phyloP scores from a whole-genome alignment of 2,329 filamentous ascomycete genomes.

The Pseudogymnoascus sp. region DNA sequence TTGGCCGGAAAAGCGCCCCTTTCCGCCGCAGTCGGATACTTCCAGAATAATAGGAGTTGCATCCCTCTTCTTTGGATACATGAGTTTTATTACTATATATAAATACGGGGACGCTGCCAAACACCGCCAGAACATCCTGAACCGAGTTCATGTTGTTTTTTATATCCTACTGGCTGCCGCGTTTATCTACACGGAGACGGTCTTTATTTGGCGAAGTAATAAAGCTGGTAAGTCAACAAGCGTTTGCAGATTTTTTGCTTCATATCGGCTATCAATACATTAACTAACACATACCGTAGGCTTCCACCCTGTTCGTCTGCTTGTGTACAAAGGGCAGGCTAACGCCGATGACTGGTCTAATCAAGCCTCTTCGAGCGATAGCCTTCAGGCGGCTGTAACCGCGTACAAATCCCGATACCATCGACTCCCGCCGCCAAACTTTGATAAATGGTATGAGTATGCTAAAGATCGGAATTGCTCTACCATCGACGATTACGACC shows the following conservation, averaged over 20 bases:
- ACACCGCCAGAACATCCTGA: neutral
- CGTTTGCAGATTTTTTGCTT: neutral
- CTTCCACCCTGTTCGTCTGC: constrained; percentile 15
- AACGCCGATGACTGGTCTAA: constrained; percentile 12
- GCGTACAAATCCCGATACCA: constrained; percentile 18
- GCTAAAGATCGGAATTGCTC: constrained; percentile 24
- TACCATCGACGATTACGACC: constrained; percentile 28
- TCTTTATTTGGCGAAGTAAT: neutral
- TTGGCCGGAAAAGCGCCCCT: neutral
- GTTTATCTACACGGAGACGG: neutral
- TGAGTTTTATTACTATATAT: constrained; percentile 9
- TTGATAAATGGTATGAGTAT: constrained; percentile 28
- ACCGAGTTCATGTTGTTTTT: neutral
- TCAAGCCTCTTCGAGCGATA: constrained; percentile 15
- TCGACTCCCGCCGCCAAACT: constrained; percentile 19
- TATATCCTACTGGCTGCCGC: neutral
- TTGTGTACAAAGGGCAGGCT: constrained; percentile 13
- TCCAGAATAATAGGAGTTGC: neutral
- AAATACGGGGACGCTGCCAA: neutral
- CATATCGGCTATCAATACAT: neutral
- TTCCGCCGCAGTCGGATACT: constrained; percentile 8
- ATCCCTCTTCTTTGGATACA: neutral
- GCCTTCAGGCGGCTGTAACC: constrained; percentile 14
- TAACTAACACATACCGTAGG: neutral
- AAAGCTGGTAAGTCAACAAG: constrained; percentile 5